Evolutionary conservation across 352 stramenopile genomes (phyloP).

Genomic region (Phytophthora fragariaefolia): DNA sequence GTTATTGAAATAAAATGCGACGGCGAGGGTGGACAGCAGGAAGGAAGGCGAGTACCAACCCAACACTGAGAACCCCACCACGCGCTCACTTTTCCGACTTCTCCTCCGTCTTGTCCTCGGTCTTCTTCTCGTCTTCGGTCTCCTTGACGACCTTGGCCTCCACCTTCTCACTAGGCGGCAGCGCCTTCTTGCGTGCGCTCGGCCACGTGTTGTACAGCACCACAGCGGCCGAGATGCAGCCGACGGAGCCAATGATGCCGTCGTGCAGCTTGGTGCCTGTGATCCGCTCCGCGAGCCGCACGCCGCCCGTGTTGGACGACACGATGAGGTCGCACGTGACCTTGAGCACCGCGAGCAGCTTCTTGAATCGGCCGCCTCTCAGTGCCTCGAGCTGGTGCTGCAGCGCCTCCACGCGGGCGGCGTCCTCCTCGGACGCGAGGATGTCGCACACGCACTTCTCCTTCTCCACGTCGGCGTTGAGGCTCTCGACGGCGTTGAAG

Average conservation of each 20-base stretch:
- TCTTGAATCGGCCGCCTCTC: conserved; percentile 72
- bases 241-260: conserved; percentile 80
- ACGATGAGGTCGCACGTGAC: conserved; percentile 87
- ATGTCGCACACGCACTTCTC: conserved; percentile 82
- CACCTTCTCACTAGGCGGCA: conserved; percentile 23
- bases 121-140: conserved; percentile 11
- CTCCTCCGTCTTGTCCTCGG: conserved; percentile 16
- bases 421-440: conserved; percentile 72
- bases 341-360: conserved; percentile 85
- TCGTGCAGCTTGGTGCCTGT: conserved; percentile 84
- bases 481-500: conserved; percentile 66
- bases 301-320: conserved; percentile 84
- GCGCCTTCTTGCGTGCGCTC: conserved; percentile 43
- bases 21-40: not conserved
- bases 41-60: not conserved
- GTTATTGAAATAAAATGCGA: conserved; percentile 7
- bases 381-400: conserved; percentile 69
- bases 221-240: conserved; percentile 80
- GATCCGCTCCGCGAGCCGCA: conserved; percentile 81
- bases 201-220: conserved; percentile 90
- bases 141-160: conserved; percentile 29
- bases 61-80: not conserved
- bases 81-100: not conserved
- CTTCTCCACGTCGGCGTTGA: conserved; percentile 83
- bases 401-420: conserved; percentile 54